Percentiles rank a stretch among this genome's conserved stretches.
These are phyloP conservation scores for Pythium guiyangense DNA, from an alignment of 352 stramenopile species.

Conservation along the genomic window DNA sequence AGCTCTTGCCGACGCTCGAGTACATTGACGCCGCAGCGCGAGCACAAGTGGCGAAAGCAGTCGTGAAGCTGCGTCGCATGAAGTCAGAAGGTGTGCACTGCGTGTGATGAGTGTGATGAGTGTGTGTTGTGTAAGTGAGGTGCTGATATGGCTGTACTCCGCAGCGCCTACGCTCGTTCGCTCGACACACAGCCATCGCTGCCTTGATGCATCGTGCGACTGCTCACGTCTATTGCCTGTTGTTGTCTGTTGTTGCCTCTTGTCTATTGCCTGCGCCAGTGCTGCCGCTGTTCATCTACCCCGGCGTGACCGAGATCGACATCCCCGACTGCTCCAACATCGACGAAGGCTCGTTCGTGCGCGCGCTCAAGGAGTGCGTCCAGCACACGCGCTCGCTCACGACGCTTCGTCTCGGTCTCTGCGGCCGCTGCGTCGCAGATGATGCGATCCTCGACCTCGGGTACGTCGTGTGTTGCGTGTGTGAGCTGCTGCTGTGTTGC, in stretches of 20 bases:
- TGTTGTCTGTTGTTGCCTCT: neutral
- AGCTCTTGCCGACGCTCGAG: constrained; percentile 59
- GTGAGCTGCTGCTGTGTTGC: too few species aligned
- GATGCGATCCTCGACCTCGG: constrained; percentile 68
- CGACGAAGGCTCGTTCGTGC: too few species aligned
- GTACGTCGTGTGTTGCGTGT: constrained; percentile 10
- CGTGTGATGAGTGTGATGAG: too few species aligned
- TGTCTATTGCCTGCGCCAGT: constrained; percentile 32
- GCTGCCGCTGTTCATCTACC: constrained; percentile 77
- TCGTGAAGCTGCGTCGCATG: constrained; percentile 55
- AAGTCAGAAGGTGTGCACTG: constrained; percentile 60
- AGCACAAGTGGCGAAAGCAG: constrained; percentile 48
- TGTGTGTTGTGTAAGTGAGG: too few species aligned
- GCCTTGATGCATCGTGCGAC: too few species aligned
- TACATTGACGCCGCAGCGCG: constrained; percentile 63
- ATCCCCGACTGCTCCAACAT: too few species aligned
- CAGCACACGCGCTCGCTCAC: constrained; percentile 39
- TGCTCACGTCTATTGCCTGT: neutral
- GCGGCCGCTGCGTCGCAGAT: constrained; percentile 72
- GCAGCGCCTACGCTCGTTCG: too few species aligned
- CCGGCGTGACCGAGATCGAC: constrained; percentile 69
- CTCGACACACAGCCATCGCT: too few species aligned
- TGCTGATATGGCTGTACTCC: too few species aligned
- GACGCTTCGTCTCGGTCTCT: constrained; percentile 61
- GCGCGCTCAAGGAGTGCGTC: too few species aligned